These are phyloP conservation scores for Beta corolliflora DNA, from an alignment of 179 eudicot species.

Conservation along the genomic window DNA sequence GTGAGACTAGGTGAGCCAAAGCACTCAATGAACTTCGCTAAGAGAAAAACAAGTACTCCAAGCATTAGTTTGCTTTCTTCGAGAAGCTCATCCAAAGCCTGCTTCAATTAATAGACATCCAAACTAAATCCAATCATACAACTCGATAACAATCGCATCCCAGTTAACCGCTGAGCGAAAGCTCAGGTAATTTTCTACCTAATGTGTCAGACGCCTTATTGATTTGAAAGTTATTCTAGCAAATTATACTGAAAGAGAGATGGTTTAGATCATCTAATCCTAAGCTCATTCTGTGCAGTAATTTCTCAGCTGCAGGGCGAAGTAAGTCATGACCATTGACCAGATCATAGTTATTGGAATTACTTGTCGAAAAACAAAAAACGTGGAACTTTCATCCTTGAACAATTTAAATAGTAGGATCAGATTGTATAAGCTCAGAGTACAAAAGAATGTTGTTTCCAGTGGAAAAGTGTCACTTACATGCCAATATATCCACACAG, in stretches of 20 bases:
- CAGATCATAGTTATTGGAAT: neutral
- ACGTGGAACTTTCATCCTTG: neutral
- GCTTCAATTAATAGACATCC: too few species aligned
- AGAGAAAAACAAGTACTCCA: neutral
- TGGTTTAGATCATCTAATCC: neutral
- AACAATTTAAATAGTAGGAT: neutral
- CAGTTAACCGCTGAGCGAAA: neutral
- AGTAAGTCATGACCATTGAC: too few species aligned
- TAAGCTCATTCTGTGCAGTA: neutral
- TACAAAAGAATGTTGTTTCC: neutral
- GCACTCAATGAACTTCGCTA: neutral
- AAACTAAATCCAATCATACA: neutral
- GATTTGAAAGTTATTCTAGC: neutral
- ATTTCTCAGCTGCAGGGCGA: neutral
- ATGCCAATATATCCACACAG: slow-evolving; percentile 96
- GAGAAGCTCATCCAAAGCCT: neutral
- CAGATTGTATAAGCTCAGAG: neutral
- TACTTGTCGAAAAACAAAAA: neutral
- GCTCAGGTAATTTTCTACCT: neutral
- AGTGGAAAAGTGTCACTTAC: slow-evolving; percentile 46
- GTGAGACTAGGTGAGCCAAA: neutral
- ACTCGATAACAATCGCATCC: neutral
- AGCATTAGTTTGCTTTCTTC: neutral
- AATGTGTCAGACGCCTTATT: neutral
- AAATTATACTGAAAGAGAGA: neutral